Evolutionary conservation across 2,329 filamentous ascomycete species (phyloP).

Genomic region (Mycosphaerella sp.): DNA sequence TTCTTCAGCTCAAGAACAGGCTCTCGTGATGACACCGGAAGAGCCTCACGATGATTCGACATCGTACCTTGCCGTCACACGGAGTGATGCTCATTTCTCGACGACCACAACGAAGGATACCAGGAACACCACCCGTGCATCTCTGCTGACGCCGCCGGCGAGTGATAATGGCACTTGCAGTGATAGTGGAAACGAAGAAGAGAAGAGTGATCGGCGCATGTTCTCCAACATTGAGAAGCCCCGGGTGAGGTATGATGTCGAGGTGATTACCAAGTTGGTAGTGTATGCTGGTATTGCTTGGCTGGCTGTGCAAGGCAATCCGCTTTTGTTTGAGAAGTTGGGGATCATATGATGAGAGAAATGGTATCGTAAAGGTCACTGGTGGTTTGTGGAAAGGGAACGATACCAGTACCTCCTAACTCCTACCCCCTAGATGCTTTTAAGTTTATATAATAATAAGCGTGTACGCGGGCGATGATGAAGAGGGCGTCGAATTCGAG

Average conservation of each 20-base stretch:
- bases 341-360: conserved; percentile 17
- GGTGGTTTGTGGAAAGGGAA: too few relatives aligned
- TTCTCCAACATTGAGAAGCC: conserved; percentile 80
- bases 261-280: conserved; percentile 93
- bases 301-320: conserved; percentile 70
- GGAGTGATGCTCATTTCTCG: conserved; percentile 23
- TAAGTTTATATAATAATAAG: not conserved
- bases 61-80: conserved; percentile 15
- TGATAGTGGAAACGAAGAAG: conserved; percentile 33
- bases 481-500: too few relatives aligned
- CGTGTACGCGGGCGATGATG: too few relatives aligned
- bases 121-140: conserved; percentile 29
- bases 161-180: conserved; percentile 28
- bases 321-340: conserved; percentile 53
- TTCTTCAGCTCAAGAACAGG: not conserved
- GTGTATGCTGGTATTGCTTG: conserved; percentile 92
- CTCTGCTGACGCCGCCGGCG: conserved; percentile 31
- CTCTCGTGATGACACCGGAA: conserved; percentile 13
- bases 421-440: not conserved
- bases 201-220: conserved; percentile 53
- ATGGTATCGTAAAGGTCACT: not conserved
- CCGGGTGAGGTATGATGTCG: conserved; percentile 92
- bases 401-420: not conserved
- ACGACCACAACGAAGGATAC: conserved; percentile 27
- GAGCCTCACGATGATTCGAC: conserved; percentile 7